These are phyloP conservation scores for Pestalotiopsis sp. DNA, from an alignment of 2,329 filamentous ascomycete genomes.

Conservation along the genomic window DNA sequence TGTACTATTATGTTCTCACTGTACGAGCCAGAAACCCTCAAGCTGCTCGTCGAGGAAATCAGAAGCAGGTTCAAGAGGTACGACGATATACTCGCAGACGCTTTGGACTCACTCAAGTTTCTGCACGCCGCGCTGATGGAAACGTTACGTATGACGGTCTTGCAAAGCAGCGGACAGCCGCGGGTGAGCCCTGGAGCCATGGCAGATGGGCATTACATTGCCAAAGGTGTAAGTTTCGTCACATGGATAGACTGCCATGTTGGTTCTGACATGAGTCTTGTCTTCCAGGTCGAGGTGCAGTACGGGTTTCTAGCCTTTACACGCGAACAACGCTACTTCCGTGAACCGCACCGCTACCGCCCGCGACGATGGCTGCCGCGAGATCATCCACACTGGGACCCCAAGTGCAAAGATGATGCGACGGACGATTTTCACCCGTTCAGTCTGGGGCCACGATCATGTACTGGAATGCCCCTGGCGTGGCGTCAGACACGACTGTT, in stretches of 20 bases:
- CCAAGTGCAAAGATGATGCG: conserved; percentile 15
- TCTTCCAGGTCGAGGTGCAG: not conserved
- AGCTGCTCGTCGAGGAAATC: not conserved
- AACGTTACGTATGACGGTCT: not conserved
- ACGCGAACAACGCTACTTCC: conserved; percentile 11
- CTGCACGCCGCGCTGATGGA: not conserved
- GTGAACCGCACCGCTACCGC: conserved; percentile 12
- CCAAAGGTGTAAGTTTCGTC: not conserved
- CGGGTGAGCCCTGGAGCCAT: conserved; percentile 1
- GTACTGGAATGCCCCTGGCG: conserved; percentile 20
- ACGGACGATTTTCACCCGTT: conserved; percentile 15
- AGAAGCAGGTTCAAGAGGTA: not conserved
- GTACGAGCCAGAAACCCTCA: conserved; percentile 13
- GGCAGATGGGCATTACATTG: not conserved
- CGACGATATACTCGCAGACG: not conserved
- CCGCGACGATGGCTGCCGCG: conserved; percentile 20
- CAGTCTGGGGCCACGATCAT: conserved; percentile 18
- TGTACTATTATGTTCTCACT: conserved; percentile 16
- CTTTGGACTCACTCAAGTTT: not conserved
- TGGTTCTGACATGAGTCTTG: not conserved
- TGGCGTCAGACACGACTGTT: conserved; percentile 22
- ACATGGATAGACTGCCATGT: not conserved
- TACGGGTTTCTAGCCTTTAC: not conserved
- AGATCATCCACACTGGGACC: conserved; percentile 17
- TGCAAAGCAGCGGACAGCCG: conserved; percentile 7